Base-by-base conservation (phyloP, 768 basidiomycete genomes). In the Coprinopsis marcescibilis region DNA sequence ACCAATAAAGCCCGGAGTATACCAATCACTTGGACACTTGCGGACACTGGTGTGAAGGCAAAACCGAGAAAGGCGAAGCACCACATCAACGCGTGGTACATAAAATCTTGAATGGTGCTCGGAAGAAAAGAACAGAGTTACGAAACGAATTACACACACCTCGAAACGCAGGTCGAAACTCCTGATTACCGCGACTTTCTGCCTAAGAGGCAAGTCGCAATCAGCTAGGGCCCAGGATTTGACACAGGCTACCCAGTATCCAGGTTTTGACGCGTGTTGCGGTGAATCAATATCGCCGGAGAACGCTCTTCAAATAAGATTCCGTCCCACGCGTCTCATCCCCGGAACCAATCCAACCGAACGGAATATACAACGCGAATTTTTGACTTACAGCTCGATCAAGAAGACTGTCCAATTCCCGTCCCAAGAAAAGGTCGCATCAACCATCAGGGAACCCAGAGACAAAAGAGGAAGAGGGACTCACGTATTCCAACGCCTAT, bases 401-500 rank as follows among this genome's bases (percentile, higher is more conserved):
- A 43, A 30, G 41, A 43, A 40, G 17, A 40, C 21, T 40, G 35
- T 8, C 19, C 15, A 8, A 43, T 27, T 19, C n/a, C n/a, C n/a
- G n/a, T n/a, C n/a, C 26, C n/a, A 43, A n/a, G 14, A 30, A n/a
- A 10, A 8, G n/a, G 41, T 27, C 10, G 17, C 11, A 30, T 12
- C 26, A 17, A 19, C 27, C n/a, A 30, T 6, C 15, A 27, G 7
- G 12, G 41, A 17, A 14, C 7, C 4, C 26, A 26, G 10, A 15
- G 24, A 26, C 15, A 4, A 38, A 17, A 20, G 19, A 33, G 17
- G 14, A 23, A 27, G 32, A 24, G n/a, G n/a, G n/a, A n/a, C 46
- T 13, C 21, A 49, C 47, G 20, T 5, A 49, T 41, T n/a, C 47
- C 47, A 19, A 49, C 41, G 13, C 47, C 47, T 49, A 30, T 10